phyloP scores from a whole-genome alignment of 176 grass and related monocot genomes.

The Hyparrhenia diplandra region DNA sequence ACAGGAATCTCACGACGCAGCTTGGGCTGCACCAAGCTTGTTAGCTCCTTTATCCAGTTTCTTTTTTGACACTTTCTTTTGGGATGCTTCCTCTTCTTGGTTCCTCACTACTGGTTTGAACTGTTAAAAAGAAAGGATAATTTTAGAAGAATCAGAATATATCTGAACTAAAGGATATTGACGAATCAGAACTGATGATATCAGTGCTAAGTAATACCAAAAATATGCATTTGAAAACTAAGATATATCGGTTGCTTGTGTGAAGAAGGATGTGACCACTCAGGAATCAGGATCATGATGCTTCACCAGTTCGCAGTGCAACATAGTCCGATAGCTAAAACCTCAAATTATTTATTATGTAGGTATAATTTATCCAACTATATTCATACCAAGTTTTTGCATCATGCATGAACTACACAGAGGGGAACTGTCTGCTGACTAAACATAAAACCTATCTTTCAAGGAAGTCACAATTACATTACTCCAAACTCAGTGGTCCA shows the following conservation, averaged over 20 bases:
- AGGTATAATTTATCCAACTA: background rate
- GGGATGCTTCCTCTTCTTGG: slow-evolving; percentile 53
- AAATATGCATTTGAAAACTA: background rate
- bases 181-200: background rate
- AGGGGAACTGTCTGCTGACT: background rate
- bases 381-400: background rate
- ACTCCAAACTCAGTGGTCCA: background rate
- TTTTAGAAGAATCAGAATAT: background rate
- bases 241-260: background rate
- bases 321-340: slow-evolving; percentile 7
- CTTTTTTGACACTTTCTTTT: slow-evolving; percentile 55
- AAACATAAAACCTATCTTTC: background rate
- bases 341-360: background rate
- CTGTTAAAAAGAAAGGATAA: slow-evolving; percentile 42
- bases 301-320: background rate
- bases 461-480: background rate
- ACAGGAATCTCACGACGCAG: slow-evolving; percentile 35
- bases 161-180: background rate
- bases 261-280: background rate
- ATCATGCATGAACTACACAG: background rate
- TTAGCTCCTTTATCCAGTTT: slow-evolving; percentile 43
- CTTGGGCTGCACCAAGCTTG: slow-evolving; percentile 57
- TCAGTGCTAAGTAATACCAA: background rate
- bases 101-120: slow-evolving; percentile 89
- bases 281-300: background rate